phyloP scores from a whole-genome alignment of 768 basidiomycete species.

The Cubamyces sp. region DNA sequence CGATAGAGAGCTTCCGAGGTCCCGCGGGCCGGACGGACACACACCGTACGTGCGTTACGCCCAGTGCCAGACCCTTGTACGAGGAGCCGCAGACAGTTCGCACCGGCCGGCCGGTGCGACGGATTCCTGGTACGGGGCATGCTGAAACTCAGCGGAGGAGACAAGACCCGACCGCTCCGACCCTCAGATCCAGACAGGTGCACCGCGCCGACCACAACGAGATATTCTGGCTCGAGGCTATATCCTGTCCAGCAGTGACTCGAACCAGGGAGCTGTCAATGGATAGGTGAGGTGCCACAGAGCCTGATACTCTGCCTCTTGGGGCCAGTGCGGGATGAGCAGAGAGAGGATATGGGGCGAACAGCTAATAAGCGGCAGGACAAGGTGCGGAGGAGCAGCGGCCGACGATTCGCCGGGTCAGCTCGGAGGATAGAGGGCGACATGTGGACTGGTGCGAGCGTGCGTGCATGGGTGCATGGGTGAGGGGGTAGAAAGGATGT shows the following conservation, averaged over 20 bases:
- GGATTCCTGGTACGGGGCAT: background rate
- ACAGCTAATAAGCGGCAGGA: background rate
- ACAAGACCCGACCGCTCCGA: background rate
- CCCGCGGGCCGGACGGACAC: slow-evolving; percentile 10
- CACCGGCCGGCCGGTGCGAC: slow-evolving; percentile 6
- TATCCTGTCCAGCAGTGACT: background rate
- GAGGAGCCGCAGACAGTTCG: background rate
- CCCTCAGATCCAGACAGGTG: background rate
- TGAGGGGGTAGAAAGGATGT: too few species aligned
- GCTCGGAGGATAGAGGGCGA: background rate
- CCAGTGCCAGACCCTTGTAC: background rate
- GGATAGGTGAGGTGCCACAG: background rate
- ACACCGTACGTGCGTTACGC: background rate
- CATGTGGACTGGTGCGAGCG: slow-evolving; percentile 8
- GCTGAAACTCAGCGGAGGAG: slow-evolving; percentile 9
- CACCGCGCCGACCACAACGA: too few species aligned
- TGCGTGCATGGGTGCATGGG: too few species aligned
- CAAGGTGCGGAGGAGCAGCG: background rate
- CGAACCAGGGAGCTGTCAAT: background rate
- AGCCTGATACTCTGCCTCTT: too few species aligned
- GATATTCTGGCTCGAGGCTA: too few species aligned
- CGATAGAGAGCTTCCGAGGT: background rate
- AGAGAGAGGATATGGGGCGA: background rate
- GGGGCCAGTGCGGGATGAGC: background rate
- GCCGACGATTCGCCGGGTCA: slow-evolving; percentile 7